These are phyloP conservation scores for Amanita rimosa DNA, from an alignment of 768 basidiomycete species.

Conservation along the genomic window DNA sequence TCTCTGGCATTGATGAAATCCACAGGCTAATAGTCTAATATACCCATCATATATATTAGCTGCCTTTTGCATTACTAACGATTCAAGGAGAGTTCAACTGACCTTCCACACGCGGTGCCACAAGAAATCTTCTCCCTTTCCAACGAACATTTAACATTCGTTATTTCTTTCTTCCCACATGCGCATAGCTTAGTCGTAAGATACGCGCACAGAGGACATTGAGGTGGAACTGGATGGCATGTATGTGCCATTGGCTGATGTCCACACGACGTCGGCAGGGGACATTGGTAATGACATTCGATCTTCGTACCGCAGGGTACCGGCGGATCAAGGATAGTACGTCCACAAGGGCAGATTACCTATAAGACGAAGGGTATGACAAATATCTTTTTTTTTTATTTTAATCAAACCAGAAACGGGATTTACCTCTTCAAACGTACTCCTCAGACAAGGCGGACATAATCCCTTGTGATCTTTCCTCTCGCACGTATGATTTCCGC, in stretches of 20 bases:
- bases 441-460: conserved; percentile 77
- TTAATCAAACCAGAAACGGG: neutral
- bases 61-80: neutral
- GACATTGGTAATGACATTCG: conserved; percentile 72
- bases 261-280: conserved; percentile 62
- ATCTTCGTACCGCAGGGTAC: conserved; percentile 80
- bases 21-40: conserved; percentile 65
- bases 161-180: conserved; percentile 77
- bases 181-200: conserved; percentile 74
- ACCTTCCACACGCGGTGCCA: conserved; percentile 69
- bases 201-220: conserved; percentile 83
- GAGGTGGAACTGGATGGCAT: conserved; percentile 64
- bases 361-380: conserved; percentile 16
- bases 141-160: conserved; percentile 77
- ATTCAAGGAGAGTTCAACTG: conserved; percentile 11
- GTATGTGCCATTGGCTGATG: conserved; percentile 68
- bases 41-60: neutral
- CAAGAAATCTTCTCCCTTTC: conserved; percentile 72
- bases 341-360: conserved; percentile 74
- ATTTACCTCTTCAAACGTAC: conserved; percentile 84
- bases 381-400: neutral
- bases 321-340: conserved; percentile 83
- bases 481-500: conserved; percentile 75
- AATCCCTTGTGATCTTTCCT: conserved; percentile 71
- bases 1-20: conserved; percentile 81